Evolutionary conservation across 495 filamentous ascomycete genomes (phyloP), one percentile per base, ranked within the genome.

Genomic region (Cenococcum geophilum): DNA sequence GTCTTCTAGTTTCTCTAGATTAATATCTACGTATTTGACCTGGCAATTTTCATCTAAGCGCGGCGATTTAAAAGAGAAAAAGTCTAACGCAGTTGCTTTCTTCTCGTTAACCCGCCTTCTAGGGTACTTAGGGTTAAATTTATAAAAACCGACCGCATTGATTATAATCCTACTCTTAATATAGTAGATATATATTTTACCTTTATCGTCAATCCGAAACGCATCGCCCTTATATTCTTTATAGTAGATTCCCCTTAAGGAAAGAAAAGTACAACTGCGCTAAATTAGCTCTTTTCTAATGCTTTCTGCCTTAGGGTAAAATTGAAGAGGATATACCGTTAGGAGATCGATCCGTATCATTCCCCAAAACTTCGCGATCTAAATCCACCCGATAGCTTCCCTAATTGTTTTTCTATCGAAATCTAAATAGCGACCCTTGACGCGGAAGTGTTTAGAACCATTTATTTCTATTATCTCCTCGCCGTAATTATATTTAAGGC

Each of bases 391-490:
- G 25, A 67, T 64, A 18, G 63, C 62, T 6, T 74, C 74, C 12
- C 85, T 82, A 57, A 86, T 86, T 0, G 68, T 70, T 9, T 76
- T 75, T 9, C 86, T 85, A 55, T 85, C 76, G 45, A 75, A 84
- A 52, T 86, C 81, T 49, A 87, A 73, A 58, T 79, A 81, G 47
- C 68, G 45, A 49, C 45, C 9, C 9, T 49, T 18, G 20, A 49
- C 9, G 9, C 20, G 9, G 18, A 49, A 49, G 45, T 22, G 18
- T 18, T 49, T 49, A 5, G 9, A 8, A 18, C 45, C 45, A 16
- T 10, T 10, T 6, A 9, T 8, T 49, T 8, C 9, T 8, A 18
- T 49, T 22, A 10, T 49, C 18, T 10, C 12, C 45, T 49, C 45
- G 45, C 45, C 45, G 9, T 8, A 49, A 49, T 49, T 18, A 20